phyloP scores from a whole-genome alignment of 768 basidiomycete species.

The Pisolithus marmoratus region DNA sequence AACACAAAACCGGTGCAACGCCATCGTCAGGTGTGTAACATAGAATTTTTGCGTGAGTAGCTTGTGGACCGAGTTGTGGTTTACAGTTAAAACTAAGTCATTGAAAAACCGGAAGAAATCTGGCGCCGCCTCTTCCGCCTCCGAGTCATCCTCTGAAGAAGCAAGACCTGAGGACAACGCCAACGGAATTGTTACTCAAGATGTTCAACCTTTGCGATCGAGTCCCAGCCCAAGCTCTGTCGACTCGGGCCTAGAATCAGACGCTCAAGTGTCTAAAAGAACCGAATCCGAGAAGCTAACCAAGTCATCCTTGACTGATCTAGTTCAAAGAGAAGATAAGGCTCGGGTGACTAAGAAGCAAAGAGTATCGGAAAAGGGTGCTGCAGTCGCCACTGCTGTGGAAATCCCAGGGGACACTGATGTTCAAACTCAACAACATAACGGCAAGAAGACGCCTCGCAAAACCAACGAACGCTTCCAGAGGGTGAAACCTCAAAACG shows the following conservation, averaged over 20 bases:
- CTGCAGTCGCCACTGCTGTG: slow-evolving; percentile 42
- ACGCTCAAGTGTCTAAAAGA: slow-evolving; percentile 5
- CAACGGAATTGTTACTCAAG: not conserved
- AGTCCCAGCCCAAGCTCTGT: slow-evolving; percentile 8
- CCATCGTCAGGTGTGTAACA: slow-evolving; percentile 29
- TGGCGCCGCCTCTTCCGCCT: slow-evolving; percentile 10
- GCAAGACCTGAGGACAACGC: not conserved
- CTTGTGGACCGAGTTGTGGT: not conserved
- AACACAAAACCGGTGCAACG: slow-evolving; percentile 37
- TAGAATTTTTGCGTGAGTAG: not conserved
- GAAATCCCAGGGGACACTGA: not conserved
- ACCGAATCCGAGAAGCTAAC: not conserved
- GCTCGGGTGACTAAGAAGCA: slow-evolving; percentile 53
- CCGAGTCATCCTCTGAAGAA: slow-evolving; percentile 13
- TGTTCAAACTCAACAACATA: not conserved
- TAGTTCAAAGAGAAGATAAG: slow-evolving; percentile 1
- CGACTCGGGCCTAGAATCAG: slow-evolving; percentile 26
- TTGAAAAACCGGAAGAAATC: not conserved
- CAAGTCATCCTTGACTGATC: not conserved
- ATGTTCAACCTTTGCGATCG: slow-evolving; percentile 3
- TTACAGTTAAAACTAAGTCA: not conserved
- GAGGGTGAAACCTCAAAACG: slow-evolving; percentile 64
- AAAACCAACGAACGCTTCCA: slow-evolving; percentile 67
- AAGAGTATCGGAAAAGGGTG: slow-evolving; percentile 45
- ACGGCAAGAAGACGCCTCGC: slow-evolving; percentile 22